Base-by-base conservation (phyloP, 2,329 filamentous ascomycete genomes). In the Westerdykella aurantiaca region DNA sequence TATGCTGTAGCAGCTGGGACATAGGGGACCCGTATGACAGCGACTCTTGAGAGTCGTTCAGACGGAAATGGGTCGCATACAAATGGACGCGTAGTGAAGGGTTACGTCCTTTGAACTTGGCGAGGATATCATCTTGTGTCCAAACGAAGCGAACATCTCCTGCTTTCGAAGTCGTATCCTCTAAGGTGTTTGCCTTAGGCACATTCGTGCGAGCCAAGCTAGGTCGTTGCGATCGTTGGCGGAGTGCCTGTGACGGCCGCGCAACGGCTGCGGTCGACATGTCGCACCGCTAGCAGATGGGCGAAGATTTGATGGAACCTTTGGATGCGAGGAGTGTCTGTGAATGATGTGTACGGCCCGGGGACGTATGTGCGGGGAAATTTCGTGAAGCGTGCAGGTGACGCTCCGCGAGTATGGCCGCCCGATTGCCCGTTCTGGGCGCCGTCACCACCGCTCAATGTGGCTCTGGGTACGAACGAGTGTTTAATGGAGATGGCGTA, bases 1-100 rank as follows among this genome's bases (percentile, higher is more conserved):
- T 68, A 65, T 95, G 89, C 53, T 94, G 82, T 31, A 96, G 74
- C 39, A 87, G 74, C 54, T 87, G 69, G 56, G 79, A 82, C 90
- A 97, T 96, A 18, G 93, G 89, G 16, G 89, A 95, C 58, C 88
- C 87, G 68, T 97, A 97, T 5, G 81, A 78, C 57, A 95, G 96
- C 62, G 86, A 91, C 60, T 90, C 87, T 66, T 95, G 89, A 68
- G 96, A 91, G 57, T 89, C 82, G 56, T 97, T 91, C 69, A 98
- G 49, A 46, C 64, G 60, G 63, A 95, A 97, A 68, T 95, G 85
- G 4, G 80, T 88, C 9, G 82, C 77, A 62, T 96, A 83, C 25
- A 98, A 74, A 64, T 96, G 90, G 18, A 98, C 74, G 40, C 91
- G 81, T 18, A 98, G 74, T 4, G 91, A 97, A 0, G 93, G 90